These are phyloP conservation scores for Mycosarcoma mackinlayi DNA, from an alignment of 1,284 basidiomycete genomes.

Conservation along the genomic window DNA sequence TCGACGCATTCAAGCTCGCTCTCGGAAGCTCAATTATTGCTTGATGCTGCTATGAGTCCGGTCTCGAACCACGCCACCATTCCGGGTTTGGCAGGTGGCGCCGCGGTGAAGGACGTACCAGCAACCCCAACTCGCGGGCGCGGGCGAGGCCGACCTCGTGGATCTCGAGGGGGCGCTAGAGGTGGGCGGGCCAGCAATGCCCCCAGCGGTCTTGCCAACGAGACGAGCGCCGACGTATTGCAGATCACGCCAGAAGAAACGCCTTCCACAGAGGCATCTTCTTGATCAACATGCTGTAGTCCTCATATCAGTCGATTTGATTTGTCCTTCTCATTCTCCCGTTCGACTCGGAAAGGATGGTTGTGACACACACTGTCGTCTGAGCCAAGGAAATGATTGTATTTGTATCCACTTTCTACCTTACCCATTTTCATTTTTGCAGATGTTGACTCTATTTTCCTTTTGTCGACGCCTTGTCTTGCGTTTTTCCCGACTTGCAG, in stretches of 20 bases:
- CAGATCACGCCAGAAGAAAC: constrained; percentile 14
- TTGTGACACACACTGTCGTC: too few species aligned
- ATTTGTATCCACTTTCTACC: neutral
- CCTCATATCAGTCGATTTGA: too few species aligned
- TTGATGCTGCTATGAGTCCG: constrained; percentile 55
- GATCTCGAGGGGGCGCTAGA: constrained; percentile 17
- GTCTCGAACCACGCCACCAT: constrained; percentile 41
- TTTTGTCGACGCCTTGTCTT: neutral
- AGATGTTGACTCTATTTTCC: constrained; percentile 31
- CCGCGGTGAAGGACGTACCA: constrained; percentile 1
- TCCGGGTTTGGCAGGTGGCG: constrained; percentile 11
- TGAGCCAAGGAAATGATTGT: neutral
- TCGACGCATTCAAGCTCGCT: constrained; percentile 33
- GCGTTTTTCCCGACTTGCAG: neutral
- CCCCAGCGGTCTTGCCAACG: constrained; percentile 23
- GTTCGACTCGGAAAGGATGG: too few species aligned
- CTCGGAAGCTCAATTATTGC: constrained; percentile 47
- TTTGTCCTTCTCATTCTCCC: neutral
- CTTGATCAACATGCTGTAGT: constrained; percentile 4
- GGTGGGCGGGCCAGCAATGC: constrained; percentile 15
- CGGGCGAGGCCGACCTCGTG: constrained; percentile 43
- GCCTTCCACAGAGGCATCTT: constrained; percentile 25
- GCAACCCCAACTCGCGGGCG: constrained; percentile 16
- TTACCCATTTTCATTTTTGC: neutral
- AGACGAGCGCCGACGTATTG: constrained; percentile 21